Conservation (phyloP, 2,329 filamentous ascomycete species). For the Diaporthe sp. region DNA sequence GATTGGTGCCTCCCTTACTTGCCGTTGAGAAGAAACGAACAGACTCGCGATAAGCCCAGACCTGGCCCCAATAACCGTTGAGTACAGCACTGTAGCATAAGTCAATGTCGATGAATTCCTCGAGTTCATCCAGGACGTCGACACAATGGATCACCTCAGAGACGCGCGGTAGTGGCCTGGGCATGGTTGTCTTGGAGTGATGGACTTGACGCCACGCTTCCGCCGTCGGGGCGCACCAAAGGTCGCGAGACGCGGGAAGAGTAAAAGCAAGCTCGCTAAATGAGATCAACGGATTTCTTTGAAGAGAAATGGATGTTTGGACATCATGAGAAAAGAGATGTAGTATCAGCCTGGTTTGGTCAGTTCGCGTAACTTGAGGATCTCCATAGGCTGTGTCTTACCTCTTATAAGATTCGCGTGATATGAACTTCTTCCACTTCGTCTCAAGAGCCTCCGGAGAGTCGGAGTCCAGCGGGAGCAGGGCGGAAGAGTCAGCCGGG, state of each 20-base stretch:
- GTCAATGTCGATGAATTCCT: slow-evolving; percentile 49
- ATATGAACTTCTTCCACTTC: slow-evolving; percentile 48
- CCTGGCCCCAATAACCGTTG: slow-evolving; percentile 51
- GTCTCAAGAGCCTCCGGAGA: slow-evolving; percentile 44
- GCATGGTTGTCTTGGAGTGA: slow-evolving; percentile 44
- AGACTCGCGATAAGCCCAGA: slow-evolving; percentile 50
- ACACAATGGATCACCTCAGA: slow-evolving; percentile 46
- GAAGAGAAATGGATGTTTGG: slow-evolving; percentile 46
- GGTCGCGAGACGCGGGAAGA: slow-evolving; percentile 46
- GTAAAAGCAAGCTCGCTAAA: slow-evolving; percentile 47
- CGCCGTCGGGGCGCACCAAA: slow-evolving; percentile 47
- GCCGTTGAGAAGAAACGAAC: slow-evolving; percentile 47
- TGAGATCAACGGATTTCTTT: slow-evolving; percentile 46
- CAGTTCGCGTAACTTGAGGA: background rate
- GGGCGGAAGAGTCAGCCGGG: slow-evolving; percentile 42
- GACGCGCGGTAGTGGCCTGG: slow-evolving; percentile 44
- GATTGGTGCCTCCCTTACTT: slow-evolving; percentile 43
- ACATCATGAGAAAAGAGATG: slow-evolving; percentile 48
- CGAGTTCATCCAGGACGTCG: slow-evolving; percentile 43
- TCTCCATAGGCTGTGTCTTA: slow-evolving; percentile 3
- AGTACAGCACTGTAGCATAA: slow-evolving; percentile 49
- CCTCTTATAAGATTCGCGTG: slow-evolving; percentile 49
- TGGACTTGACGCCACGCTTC: slow-evolving; percentile 47
- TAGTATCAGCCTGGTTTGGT: slow-evolving; percentile 43
- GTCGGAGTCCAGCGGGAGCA: slow-evolving; percentile 44